A percentile compares a stretch with the other conserved stretches of the same genome.
phyloP scores from a whole-genome alignment of 805 yeast genomes.

The Saturnispora halmiae region DNA sequence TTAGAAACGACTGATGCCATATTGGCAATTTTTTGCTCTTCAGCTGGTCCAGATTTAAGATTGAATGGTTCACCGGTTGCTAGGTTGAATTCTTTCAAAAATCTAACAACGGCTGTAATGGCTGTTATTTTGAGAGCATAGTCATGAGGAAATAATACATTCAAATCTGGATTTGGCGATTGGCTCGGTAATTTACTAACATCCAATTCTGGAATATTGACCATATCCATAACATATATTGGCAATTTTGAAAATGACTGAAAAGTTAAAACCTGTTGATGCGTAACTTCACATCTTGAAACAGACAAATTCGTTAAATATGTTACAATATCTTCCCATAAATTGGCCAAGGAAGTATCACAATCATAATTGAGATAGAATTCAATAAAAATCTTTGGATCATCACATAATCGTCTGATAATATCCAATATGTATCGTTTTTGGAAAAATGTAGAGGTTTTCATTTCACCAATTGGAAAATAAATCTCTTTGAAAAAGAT shows the following conservation, averaged over 20 bases:
- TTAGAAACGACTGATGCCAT: conserved; percentile 2
- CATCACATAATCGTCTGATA: conserved; percentile 74
- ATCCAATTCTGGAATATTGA: conserved; percentile 67
- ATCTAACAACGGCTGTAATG: conserved; percentile 69
- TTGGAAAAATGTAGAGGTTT: conserved; percentile 86
- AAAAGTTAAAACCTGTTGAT: conserved; percentile 52
- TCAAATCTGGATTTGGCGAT: conserved; percentile 47
- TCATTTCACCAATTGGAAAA: conserved; percentile 88
- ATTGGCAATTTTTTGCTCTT: neutral
- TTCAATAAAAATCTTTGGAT: conserved; percentile 86
- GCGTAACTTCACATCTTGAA: conserved; percentile 61
- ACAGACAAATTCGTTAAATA: conserved; percentile 66
- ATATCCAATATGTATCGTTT: conserved; percentile 76
- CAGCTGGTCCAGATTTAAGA: conserved; percentile 2
- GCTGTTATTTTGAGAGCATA: conserved; percentile 79
- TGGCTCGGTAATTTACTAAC: conserved; percentile 52
- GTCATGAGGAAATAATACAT: conserved; percentile 57
- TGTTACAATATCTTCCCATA: conserved; percentile 76
- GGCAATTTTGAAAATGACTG: conserved; percentile 37
- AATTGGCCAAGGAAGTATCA: conserved; percentile 69
- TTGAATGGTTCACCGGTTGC: conserved; percentile 64
- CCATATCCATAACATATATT: conserved; percentile 42
- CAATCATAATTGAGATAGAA: conserved; percentile 94
- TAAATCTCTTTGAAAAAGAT: conserved; percentile 89
- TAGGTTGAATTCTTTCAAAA: conserved; percentile 67